Evolutionary conservation across 2,329 filamentous ascomycete genomes (phyloP), one percentile per base, ranked within the genome.

Genomic region (Zasmidium cellare): DNA sequence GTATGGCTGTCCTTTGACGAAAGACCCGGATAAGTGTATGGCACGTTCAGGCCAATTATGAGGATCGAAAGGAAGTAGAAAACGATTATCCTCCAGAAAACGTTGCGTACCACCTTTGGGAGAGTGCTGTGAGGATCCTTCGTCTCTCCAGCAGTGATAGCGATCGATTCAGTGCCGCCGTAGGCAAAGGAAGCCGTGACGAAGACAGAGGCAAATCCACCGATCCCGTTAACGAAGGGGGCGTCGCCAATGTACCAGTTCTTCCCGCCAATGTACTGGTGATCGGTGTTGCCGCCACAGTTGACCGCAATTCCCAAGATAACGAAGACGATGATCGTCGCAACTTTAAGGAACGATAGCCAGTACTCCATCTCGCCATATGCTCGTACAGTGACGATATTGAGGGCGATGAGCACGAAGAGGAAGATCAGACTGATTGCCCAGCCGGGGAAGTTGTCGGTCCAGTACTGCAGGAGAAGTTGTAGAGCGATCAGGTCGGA

Each of bases 51-150:
- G 69, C 89, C 89, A 58, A 92, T 79, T 55, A 92, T 80, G 52
- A 92, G 81, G 46, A 92, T 87, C 23, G 84, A 86, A 57, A 91
- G 74, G 67, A 86, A 82, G 79, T 92, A 92, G 80, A 93, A 92
- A 77, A 92, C 79, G 64, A 91, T 76, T 72, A 92, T 92, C 53
- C 89, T 88, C 78, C 84, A 92, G 75, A 92, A 92, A 65, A 88
- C 91, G 53, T 87, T 87, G 63, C 84, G 84, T 47, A 88, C 83
- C 2, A 87, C 86, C 2, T 80, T 79, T 1, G 86, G 86, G 31
- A 88, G 74, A 56, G 80, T 87, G 61, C 79, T 80, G 18, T 82
- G 78, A 0, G 86, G 86, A 63, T 87, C 79, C 63, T 82, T 84
- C 1, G 86, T 87, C 70, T 88, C 86, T 46, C 85, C 85, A 1